These are phyloP conservation scores for Senna tora DNA, from an alignment of 306 rosid species.

Conservation along the genomic window DNA sequence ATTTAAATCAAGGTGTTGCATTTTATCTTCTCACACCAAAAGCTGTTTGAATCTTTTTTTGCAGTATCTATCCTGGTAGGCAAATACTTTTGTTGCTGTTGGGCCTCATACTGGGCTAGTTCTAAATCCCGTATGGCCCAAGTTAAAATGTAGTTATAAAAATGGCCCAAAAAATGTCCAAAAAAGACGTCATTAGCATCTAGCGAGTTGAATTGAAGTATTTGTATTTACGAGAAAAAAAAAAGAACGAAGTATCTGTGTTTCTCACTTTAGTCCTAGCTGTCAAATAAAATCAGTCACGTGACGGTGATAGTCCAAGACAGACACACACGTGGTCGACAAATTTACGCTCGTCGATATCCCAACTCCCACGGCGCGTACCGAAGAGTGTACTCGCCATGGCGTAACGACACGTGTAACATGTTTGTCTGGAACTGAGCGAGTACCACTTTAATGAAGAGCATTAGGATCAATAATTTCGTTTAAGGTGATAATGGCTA, in stretches of 20 bases:
- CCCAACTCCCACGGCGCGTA: background rate
- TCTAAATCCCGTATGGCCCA: background rate
- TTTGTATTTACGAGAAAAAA: too few relatives aligned
- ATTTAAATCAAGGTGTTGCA: too few relatives aligned
- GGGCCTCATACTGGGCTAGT: too few relatives aligned
- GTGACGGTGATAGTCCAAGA: conserved; percentile 33
- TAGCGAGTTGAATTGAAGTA: too few relatives aligned
- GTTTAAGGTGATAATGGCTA: background rate
- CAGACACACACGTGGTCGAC: conserved; percentile 29
- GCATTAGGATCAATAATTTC: background rate
- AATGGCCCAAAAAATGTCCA: background rate
- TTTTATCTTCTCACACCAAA: too few relatives aligned
- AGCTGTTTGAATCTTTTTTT: too few relatives aligned
- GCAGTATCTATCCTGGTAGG: too few relatives aligned
- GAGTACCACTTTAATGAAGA: background rate
- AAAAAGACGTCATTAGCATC: too few relatives aligned
- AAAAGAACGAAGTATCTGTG: too few relatives aligned
- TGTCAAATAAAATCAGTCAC: background rate
- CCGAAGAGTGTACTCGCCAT: background rate
- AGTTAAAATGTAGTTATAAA: too few relatives aligned
- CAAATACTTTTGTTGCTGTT: too few relatives aligned
- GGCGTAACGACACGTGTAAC: background rate
- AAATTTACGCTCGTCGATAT: too few relatives aligned
- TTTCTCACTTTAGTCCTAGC: background rate
- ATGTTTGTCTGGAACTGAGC: background rate